A percentile compares a stretch with the other conserved stretches of the same genome.
phyloP scores from a whole-genome alignment of 768 basidiomycete species.

The Tricholoma matsutake region DNA sequence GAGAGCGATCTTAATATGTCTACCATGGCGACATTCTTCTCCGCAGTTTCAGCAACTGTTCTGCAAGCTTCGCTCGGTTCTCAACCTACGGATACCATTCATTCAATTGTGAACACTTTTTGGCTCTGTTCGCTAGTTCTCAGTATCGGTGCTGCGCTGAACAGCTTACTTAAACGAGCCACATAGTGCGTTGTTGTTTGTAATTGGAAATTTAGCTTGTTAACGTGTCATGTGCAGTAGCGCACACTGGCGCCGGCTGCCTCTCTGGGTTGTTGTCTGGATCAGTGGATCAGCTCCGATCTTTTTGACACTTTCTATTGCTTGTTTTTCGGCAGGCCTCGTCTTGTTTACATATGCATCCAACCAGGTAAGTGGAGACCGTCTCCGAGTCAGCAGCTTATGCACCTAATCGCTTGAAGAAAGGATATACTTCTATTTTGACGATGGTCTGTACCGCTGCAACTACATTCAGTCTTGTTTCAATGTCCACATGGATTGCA shows the following conservation, averaged over 20 bases:
- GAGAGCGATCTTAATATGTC: conserved; percentile 12
- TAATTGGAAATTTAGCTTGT: background rate
- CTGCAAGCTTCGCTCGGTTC: conserved; percentile 15
- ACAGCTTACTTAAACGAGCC: conserved; percentile 22
- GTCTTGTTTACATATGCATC: conserved; percentile 13
- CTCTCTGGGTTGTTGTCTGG: conserved; percentile 14
- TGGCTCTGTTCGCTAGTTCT: conserved; percentile 24
- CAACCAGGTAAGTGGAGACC: conserved; percentile 4
- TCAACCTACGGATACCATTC: background rate
- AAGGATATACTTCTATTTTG: conserved; percentile 8
- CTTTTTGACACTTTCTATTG: conserved; percentile 17
- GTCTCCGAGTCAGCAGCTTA: background rate
- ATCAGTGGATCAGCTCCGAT: conserved; percentile 12
- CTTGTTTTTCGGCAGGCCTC: conserved; percentile 13
- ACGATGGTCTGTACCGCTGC: conserved; percentile 11
- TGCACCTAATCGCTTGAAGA: background rate
- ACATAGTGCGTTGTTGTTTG: conserved; percentile 17
- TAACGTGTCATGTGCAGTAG: conserved; percentile 6
- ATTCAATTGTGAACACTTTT: conserved; percentile 18
- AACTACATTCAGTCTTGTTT: conserved; percentile 13
- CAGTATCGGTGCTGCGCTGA: conserved; percentile 24
- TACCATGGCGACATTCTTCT: conserved; percentile 26
- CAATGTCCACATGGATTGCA: conserved; percentile 8
- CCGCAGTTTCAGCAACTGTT: conserved; percentile 25
- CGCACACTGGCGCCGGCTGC: conserved; percentile 12